Conservation (phyloP, 805 yeast genomes). For the Candida oleophila region DNA sequence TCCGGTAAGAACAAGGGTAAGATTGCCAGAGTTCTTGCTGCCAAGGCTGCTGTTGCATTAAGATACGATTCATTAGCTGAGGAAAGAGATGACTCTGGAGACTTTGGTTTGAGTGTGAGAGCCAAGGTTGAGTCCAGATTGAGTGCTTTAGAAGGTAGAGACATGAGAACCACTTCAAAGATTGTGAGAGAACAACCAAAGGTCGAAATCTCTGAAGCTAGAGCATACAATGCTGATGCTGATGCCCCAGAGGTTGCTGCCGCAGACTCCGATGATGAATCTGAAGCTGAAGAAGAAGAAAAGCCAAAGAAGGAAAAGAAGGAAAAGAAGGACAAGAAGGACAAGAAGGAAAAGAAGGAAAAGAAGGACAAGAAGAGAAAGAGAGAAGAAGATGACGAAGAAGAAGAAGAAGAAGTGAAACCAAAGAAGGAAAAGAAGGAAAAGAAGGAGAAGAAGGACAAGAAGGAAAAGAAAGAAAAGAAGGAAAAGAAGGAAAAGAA, state of each 20-base stretch:
- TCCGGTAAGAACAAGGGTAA: slow-evolving; percentile 98
- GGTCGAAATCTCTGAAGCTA: slow-evolving; percentile 80
- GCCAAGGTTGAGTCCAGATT: slow-evolving; percentile 92
- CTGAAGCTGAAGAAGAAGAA: slow-evolving; percentile 28
- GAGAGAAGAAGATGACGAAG: slow-evolving; percentile 24
- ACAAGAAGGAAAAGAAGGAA: slow-evolving; percentile 23
- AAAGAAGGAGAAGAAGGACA: slow-evolving; percentile 21
- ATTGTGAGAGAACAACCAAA: slow-evolving; percentile 80
- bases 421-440: slow-evolving; percentile 27
- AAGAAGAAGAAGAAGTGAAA: slow-evolving; percentile 21
- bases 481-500: slow-evolving; percentile 29
- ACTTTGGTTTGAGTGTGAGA: slow-evolving; percentile 87
- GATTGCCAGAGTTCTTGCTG: slow-evolving; percentile 97
- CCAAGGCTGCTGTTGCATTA: slow-evolving; percentile 94
- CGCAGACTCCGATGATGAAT: slow-evolving; percentile 22
- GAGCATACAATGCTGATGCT: slow-evolving; percentile 93
- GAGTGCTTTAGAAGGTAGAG: slow-evolving; percentile 95
- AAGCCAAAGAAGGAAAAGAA: slow-evolving; percentile 25
- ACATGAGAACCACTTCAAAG: slow-evolving; percentile 84
- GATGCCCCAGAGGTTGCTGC: slow-evolving; percentile 57
- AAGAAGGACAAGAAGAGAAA: slow-evolving; percentile 24
- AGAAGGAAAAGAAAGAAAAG: slow-evolving; percentile 27
- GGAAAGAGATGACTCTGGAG: slow-evolving; percentile 95
- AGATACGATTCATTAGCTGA: slow-evolving; percentile 97
- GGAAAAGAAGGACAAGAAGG: slow-evolving; percentile 30